Evolutionary conservation across 495 filamentous ascomycete genomes (phyloP).

Genomic region (Aspergillus diversus): DNA sequence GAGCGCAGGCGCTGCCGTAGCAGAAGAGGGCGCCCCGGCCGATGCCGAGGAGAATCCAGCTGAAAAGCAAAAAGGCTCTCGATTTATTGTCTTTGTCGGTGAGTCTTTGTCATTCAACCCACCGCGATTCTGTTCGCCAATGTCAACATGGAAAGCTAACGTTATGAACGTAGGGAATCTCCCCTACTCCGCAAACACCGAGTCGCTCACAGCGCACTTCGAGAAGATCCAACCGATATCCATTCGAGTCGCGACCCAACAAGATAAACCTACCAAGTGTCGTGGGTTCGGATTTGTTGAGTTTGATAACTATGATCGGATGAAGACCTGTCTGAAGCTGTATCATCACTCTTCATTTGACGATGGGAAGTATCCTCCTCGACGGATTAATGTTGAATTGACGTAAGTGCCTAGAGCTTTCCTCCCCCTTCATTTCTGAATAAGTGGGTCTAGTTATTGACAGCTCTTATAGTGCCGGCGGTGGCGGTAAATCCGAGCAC

Average conservation of each 20-base stretch:
- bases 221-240: conserved; percentile 69
- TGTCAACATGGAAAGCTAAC: background rate
- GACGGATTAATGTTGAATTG: conserved; percentile 91
- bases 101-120: conserved; percentile 17
- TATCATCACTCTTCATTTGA: conserved; percentile 87
- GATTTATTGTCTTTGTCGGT: conserved; percentile 90
- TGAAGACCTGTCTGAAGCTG: conserved; percentile 89
- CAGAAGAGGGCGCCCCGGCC: conserved; percentile 18
- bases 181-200: conserved; percentile 76
- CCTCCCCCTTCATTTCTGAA: background rate
- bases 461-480: conserved; percentile 59
- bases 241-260: conserved; percentile 76
- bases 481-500: conserved; percentile 75
- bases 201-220: conserved; percentile 74
- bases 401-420: conserved; percentile 58
- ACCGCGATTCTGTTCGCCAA: no score
- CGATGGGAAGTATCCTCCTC: conserved; percentile 60
- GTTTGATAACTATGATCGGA: conserved; percentile 84
- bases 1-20: background rate
- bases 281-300: conserved; percentile 94
- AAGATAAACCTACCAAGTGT: conserved; percentile 66
- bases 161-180: conserved; percentile 70
- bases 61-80: conserved; percentile 49
- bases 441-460: conserved; percentile 18
- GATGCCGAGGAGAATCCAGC: conserved; percentile 25